Evolutionary conservation across 2,329 filamentous ascomycete genomes (phyloP).

Genomic region (Phaeosphaeria sp.): DNA sequence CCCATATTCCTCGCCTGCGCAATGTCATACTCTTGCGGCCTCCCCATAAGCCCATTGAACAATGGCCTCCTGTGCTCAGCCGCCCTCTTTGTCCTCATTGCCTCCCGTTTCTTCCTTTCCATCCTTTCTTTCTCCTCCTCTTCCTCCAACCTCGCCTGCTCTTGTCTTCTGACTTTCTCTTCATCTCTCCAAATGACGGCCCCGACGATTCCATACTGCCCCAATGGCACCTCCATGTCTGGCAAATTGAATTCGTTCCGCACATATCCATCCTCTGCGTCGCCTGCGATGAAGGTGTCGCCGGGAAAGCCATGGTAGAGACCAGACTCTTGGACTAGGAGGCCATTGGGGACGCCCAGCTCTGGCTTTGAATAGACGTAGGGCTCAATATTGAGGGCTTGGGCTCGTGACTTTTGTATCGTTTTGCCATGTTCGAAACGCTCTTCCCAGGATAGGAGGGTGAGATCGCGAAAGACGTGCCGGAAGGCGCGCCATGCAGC

Average conservation of each 20-base stretch:
- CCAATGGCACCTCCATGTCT: conserved; percentile 9
- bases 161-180: conserved; percentile 3
- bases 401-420: conserved; percentile 28
- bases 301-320: conserved; percentile 5
- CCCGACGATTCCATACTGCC: conserved; percentile 12
- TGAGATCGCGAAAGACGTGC: conserved; percentile 49
- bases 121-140: neutral
- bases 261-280: conserved; percentile 12
- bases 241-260: conserved; percentile 17
- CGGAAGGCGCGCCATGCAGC: conserved; percentile 48
- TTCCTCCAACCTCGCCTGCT: conserved; percentile 3
- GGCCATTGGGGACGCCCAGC: conserved; percentile 17
- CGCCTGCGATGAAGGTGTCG: neutral
- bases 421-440: conserved; percentile 37
- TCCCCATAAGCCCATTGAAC: conserved; percentile 26
- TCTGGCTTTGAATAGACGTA: conserved; percentile 35
- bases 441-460: conserved; percentile 51
- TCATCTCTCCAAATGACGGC: conserved; percentile 3
- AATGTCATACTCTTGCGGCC: conserved; percentile 23
- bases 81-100: neutral
- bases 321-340: conserved; percentile 12
- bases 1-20: neutral
- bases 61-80: conserved; percentile 13
- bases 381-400: conserved; percentile 25
- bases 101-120: neutral